Evolutionary conservation across 257 asterid genomes (phyloP).

Genomic region (Solanum habrochaites): DNA sequence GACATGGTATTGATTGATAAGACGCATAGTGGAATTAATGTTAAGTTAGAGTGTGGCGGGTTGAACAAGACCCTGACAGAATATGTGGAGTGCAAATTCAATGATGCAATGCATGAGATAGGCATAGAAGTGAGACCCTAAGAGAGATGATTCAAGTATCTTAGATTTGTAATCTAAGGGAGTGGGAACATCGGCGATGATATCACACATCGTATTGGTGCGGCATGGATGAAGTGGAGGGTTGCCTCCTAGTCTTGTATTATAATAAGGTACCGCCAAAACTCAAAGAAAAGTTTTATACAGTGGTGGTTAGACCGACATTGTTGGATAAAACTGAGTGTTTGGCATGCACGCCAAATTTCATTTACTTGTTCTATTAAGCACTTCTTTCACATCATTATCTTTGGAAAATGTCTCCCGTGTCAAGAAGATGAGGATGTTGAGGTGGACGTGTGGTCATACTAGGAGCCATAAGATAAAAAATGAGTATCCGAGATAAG

Average conservation of each 20-base stretch:
- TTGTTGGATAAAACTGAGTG: background rate
- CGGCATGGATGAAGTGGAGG: background rate
- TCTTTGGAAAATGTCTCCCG: background rate
- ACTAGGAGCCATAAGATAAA: background rate
- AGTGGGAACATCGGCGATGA: background rate
- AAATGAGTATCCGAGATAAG: background rate
- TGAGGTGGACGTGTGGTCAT: background rate
- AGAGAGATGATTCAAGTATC: background rate
- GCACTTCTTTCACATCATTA: background rate
- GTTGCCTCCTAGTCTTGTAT: background rate
- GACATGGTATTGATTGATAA: background rate
- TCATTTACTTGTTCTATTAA: background rate
- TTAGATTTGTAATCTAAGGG: background rate
- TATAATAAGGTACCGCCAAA: background rate
- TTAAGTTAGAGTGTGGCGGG: background rate
- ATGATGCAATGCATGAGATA: background rate
- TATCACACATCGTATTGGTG: background rate
- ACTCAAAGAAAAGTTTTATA: background rate
- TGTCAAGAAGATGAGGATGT: background rate
- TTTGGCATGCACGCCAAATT: background rate
- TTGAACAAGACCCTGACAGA: background rate
- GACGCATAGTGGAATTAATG: too few relatives aligned
- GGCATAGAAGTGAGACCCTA: background rate
- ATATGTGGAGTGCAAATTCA: background rate
- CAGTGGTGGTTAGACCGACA: background rate